These are phyloP conservation scores for Antrodiella citrinella DNA, from an alignment of 768 basidiomycete species.

Conservation along the genomic window DNA sequence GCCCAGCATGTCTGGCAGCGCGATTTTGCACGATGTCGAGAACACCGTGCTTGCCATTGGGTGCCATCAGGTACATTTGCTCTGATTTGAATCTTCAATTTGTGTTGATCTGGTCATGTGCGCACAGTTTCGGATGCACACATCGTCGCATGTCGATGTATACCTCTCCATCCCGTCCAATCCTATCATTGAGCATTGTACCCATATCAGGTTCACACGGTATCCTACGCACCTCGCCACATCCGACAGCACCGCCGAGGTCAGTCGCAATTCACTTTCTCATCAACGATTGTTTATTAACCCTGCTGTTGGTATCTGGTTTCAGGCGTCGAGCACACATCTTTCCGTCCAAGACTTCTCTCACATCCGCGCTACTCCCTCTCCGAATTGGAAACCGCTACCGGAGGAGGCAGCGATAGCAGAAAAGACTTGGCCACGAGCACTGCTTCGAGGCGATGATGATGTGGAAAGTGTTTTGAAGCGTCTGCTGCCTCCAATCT, in stretches of 20 bases:
- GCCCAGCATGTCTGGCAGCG: slow-evolving; percentile 60
- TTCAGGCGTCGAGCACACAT: slow-evolving; percentile 27
- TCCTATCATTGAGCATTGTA: slow-evolving; percentile 77
- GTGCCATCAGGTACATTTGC: slow-evolving; percentile 65
- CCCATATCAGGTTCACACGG: slow-evolving; percentile 47
- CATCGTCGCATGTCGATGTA: slow-evolving; percentile 53
- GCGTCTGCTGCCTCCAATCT: not conserved
- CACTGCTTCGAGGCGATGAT: not conserved
- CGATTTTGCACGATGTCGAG: slow-evolving; percentile 57
- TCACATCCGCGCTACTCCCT: slow-evolving; percentile 66
- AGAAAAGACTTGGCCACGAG: slow-evolving; percentile 2
- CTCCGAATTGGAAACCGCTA: slow-evolving; percentile 61
- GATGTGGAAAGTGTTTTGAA: not conserved
- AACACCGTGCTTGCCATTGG: slow-evolving; percentile 60
- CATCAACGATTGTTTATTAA: not conserved
- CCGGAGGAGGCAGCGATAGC: slow-evolving; percentile 2
- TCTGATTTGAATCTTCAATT: not conserved
- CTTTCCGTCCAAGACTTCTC: slow-evolving; percentile 76
- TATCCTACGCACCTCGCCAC: slow-evolving; percentile 37
- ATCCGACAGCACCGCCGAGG: not conserved
- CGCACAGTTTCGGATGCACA: slow-evolving; percentile 80
- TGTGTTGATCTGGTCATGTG: not conserved
- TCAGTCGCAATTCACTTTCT: not conserved
- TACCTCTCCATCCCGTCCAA: slow-evolving; percentile 61
- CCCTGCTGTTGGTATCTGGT: not conserved